These are phyloP conservation scores for Globisporangium spinosum DNA, from an alignment of 352 stramenopile species.

Conservation along the genomic window DNA sequence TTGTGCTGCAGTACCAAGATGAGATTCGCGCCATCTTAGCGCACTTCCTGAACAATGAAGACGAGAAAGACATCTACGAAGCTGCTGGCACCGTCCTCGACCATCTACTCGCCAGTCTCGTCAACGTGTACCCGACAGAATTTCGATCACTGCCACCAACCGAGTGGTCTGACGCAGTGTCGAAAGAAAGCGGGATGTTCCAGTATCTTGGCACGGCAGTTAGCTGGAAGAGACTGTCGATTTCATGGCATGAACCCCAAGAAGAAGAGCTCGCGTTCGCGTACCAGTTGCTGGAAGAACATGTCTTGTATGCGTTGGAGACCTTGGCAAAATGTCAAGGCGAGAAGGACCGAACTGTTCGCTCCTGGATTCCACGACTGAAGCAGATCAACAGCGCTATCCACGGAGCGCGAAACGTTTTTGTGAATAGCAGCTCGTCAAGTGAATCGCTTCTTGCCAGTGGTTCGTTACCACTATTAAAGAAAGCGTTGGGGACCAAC, in stretches of 20 bases:
- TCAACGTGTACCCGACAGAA: slow-evolving; percentile 54
- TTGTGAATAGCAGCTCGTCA: slow-evolving; percentile 28
- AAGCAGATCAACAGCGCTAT: slow-evolving; percentile 44
- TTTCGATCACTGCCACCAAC: slow-evolving; percentile 51
- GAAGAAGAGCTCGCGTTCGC: slow-evolving; percentile 51
- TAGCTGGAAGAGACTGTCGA: slow-evolving; percentile 46
- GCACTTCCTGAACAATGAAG: slow-evolving; percentile 38
- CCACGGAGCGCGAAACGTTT: slow-evolving; percentile 42
- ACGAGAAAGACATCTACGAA: slow-evolving; percentile 64
- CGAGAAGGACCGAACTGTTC: slow-evolving; percentile 33
- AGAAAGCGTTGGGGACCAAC: slow-evolving; percentile 28
- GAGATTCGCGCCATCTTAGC: slow-evolving; percentile 40
- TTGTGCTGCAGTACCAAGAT: slow-evolving; percentile 34
- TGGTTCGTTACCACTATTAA: slow-evolving; percentile 39
- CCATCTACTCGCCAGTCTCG: slow-evolving; percentile 40
- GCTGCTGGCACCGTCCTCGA: slow-evolving; percentile 37
- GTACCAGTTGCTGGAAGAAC: slow-evolving; percentile 44
- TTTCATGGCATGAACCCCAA: slow-evolving; percentile 64
- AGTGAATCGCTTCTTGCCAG: slow-evolving; percentile 14
- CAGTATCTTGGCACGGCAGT: slow-evolving; percentile 54
- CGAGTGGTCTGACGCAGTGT: slow-evolving; percentile 43
- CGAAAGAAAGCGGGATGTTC: slow-evolving; percentile 38
- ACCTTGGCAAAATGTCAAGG: slow-evolving; percentile 25
- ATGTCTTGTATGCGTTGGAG: slow-evolving; percentile 36
- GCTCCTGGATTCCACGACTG: slow-evolving; percentile 43